Percentiles rank a stretch among this genome's conserved stretches.
Conservation (phyloP, 768 basidiomycete genomes). For the Rhizopogon salebrosus region DNA sequence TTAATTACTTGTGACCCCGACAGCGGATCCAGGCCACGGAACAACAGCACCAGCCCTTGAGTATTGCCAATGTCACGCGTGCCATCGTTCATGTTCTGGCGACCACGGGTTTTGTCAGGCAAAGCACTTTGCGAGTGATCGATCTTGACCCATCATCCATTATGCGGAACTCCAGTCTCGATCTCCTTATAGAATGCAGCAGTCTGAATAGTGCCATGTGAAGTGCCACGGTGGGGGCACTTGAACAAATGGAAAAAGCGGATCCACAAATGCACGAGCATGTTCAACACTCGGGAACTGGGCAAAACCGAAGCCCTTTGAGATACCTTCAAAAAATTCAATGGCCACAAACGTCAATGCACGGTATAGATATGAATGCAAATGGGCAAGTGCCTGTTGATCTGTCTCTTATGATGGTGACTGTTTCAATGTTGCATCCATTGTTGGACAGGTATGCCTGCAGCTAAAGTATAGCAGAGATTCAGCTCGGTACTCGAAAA, state of each 20-base stretch:
- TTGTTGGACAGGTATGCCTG: conserved; percentile 70
- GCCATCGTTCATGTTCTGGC: conserved; percentile 81
- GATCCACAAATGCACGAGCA: conserved; percentile 87
- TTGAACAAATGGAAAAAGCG: conserved; percentile 85
- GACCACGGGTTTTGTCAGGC: conserved; percentile 57
- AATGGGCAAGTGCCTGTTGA: conserved; percentile 83
- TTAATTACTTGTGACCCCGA: conserved; percentile 89
- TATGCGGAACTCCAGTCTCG: conserved; percentile 64
- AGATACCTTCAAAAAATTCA: conserved; percentile 79
- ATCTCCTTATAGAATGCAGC: conserved; percentile 69
- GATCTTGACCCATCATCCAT: conserved; percentile 87
- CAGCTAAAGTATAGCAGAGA: conserved; percentile 57
- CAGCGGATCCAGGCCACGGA: conserved; percentile 85
- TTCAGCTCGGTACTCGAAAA: conserved; percentile 29
- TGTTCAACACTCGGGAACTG: conserved; percentile 85
- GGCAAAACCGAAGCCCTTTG: conserved; percentile 96
- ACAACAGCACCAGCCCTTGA: conserved; percentile 76
- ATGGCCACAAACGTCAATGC: conserved; percentile 70
- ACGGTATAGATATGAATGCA: conserved; percentile 54
- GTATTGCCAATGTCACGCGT: conserved; percentile 92
- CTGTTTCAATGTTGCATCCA: conserved; percentile 75
- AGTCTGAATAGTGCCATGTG: conserved; percentile 78
- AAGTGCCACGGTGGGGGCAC: conserved; percentile 89
- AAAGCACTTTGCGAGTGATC: conserved; percentile 89
- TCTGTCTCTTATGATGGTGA: conserved; percentile 95